phyloP scores from a whole-genome alignment of 1,139 yeast species.

The Yamadazyma atlantica region DNA sequence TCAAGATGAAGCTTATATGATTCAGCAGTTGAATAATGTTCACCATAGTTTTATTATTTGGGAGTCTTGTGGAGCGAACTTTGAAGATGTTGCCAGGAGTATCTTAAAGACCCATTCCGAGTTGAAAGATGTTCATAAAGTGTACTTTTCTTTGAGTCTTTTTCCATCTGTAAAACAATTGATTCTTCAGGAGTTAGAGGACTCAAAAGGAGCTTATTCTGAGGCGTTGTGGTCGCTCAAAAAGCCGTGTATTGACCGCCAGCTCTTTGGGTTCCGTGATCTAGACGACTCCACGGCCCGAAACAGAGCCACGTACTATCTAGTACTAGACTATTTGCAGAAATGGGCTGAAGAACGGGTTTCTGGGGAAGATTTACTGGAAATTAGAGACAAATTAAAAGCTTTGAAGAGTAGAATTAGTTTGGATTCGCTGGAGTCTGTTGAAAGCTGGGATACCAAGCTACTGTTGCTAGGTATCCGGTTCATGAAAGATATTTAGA shows the following conservation, averaged over 20 bases:
- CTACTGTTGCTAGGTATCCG: too few species aligned
- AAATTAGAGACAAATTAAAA: background rate
- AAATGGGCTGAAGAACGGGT: slow-evolving; percentile 2
- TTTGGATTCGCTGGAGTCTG: too few species aligned
- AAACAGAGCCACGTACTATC: slow-evolving; percentile 6
- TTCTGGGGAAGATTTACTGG: too few species aligned
- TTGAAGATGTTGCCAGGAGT: slow-evolving; percentile 1
- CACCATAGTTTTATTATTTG: slow-evolving; percentile 36
- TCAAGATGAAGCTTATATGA: slow-evolving; percentile 24
- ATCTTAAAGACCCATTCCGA: slow-evolving; percentile 4
- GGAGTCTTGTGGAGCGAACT: slow-evolving; percentile 31
- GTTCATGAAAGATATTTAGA: too few species aligned
- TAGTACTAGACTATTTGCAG: slow-evolving; percentile 7
- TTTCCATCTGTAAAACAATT: slow-evolving; percentile 1
- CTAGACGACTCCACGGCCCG: slow-evolving; percentile 2
- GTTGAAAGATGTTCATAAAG: slow-evolving; percentile 7
- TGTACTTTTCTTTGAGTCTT: slow-evolving; percentile 8
- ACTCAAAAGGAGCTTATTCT: background rate
- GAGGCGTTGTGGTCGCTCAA: slow-evolving; percentile 6
- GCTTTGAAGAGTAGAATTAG: background rate
- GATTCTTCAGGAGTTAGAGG: slow-evolving; percentile 4
- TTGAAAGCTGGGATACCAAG: too few species aligned
- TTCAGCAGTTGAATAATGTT: slow-evolving; percentile 22
- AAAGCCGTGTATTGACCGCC: slow-evolving; percentile 8
- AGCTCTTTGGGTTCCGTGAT: slow-evolving; percentile 4